Percentiles rank a stretch among this genome's conserved stretches.
phyloP scores from a whole-genome alignment of 75 land plant genomes.

The Cupressus sempervirens region DNA sequence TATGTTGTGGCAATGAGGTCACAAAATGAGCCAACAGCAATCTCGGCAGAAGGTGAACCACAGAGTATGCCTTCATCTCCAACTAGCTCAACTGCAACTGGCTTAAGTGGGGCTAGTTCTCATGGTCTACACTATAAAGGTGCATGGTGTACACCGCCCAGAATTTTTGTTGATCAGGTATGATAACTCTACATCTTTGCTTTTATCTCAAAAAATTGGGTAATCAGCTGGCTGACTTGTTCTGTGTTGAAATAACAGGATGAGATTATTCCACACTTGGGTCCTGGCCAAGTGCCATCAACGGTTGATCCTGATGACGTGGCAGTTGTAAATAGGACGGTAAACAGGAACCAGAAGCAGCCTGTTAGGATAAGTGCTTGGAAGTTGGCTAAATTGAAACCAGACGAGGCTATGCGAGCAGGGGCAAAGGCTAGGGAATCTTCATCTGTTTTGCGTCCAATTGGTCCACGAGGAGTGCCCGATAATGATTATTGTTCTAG shows the following conservation, averaged over 20 bases:
- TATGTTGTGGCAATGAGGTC: conserved; percentile 96
- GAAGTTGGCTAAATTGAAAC: conserved; percentile 80
- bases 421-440: conserved; percentile 89
- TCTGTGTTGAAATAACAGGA: conserved; percentile 43
- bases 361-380: conserved; percentile 85
- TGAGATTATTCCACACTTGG: conserved; percentile 71
- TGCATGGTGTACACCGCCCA: conserved; percentile 96
- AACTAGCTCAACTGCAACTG: conserved; percentile 71
- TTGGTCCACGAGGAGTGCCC: conserved; percentile 31
- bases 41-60: conserved; percentile 46
- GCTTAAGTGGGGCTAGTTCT: conserved; percentile 77
- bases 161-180: conserved; percentile 94
- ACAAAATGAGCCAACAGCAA: conserved; percentile 62
- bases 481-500: conserved; percentile 62
- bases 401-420: conserved; percentile 68
- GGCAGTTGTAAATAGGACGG: conserved; percentile 23
- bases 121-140: conserved; percentile 79
- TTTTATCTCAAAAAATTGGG: neutral
- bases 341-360: conserved; percentile 38
- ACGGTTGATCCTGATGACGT: conserved; percentile 76
- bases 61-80: conserved; percentile 68
- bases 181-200: neutral
- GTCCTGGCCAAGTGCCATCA: conserved; percentile 71
- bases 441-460: conserved; percentile 72
- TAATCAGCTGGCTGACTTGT: neutral